Evolutionary conservation across 225 moss, liverwort and hornwort species (phyloP).

Genomic region (Thuidium tamariscinum): DNA sequence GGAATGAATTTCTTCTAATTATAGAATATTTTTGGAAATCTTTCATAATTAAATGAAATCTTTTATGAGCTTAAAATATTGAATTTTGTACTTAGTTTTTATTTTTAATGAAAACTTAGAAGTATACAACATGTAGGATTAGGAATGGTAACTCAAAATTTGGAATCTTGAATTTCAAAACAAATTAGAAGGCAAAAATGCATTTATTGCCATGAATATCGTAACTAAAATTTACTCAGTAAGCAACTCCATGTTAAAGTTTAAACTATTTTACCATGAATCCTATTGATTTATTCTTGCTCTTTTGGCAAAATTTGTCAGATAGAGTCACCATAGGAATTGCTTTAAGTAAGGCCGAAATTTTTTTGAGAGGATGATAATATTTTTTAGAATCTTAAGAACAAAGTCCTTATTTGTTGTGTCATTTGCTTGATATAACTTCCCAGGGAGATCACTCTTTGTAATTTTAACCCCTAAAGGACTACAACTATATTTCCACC

Average conservation of each 20-base stretch:
- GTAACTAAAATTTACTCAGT: rapidly evolving
- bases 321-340: neutral
- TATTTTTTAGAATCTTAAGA: neutral
- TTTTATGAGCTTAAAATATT: neutral
- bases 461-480: too few species aligned
- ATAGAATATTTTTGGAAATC: too few species aligned
- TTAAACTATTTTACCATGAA: too few species aligned
- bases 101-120: neutral
- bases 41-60: too few species aligned
- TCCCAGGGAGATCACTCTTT: too few species aligned
- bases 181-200: neutral
- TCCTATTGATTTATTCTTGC: rapidly evolving
- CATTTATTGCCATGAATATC: rapidly evolving
- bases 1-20: too few species aligned
- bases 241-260: neutral
- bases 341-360: neutral
- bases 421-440: rapidly evolving
- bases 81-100: rapidly evolving
- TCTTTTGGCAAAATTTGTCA: neutral
- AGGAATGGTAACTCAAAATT: neutral
- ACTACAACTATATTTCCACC: too few species aligned
- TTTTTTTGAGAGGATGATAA: neutral
- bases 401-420: too few species aligned
- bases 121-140: neutral
- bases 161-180: neutral